Base-by-base conservation (phyloP, 2,329 filamentous ascomycete species). In the Claviceps quebecensis region DNA sequence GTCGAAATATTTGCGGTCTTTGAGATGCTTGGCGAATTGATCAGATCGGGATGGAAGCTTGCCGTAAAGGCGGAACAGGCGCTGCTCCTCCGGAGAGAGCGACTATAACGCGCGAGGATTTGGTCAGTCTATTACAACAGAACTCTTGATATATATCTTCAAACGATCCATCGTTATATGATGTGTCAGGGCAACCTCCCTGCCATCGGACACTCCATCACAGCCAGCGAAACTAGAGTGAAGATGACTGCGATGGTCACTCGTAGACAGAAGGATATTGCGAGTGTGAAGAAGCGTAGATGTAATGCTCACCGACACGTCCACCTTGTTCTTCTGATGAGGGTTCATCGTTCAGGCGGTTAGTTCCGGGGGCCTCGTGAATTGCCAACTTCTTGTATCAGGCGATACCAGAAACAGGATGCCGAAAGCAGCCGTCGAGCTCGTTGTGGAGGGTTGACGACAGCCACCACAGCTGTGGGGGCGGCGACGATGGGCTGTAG, bases 1-100 rank as follows among this genome's bases (percentile, higher is more conserved):
- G 74, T 96, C 89, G 70, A 96, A 96, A 74, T 95, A 96, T 74
- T 95, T 98, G 75, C 93, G 90, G 69, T 97, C 93, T 79, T 96
- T 96, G 66, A 97, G 81, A 67, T 97, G 95, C 76, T 97, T 97
- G 76, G 94, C 89, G 61, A 97, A 84, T 63, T 96, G 80, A 69
- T 96, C 91, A 69, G 90, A 94, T 69, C 93, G 93, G 70, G 86
- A 95, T 57, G 93, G 93, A 55, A 97, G 84, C 73, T 97, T 97
- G 72, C 93, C 93, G 70, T 98, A 98, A 58, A 97, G 84, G 58
- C 90, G 86, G 77, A 97, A 93, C 65, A 97, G 84, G 57, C 87
- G 87, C 72, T 96, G 90, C 77, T 98, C 93, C 64, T 98, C 93
- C 55, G 90, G 84, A 51, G 86, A 86, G 70, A 98, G 80, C 59